These are phyloP conservation scores for Hypericum androsaemum DNA, from an alignment of 345 rosid genomes.

Conservation along the genomic window DNA sequence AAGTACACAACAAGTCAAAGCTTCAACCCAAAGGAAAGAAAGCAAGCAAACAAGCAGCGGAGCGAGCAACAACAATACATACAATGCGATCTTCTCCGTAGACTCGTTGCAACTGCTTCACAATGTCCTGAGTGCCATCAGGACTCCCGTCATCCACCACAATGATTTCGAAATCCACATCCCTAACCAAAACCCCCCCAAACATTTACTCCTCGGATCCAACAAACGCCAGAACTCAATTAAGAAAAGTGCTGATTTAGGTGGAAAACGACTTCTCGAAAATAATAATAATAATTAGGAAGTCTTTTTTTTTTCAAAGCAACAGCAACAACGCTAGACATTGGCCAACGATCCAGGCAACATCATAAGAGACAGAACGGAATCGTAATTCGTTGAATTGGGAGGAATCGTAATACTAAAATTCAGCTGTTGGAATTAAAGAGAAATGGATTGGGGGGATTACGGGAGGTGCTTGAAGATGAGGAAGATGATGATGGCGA, in stretches of 20 bases:
- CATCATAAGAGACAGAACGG: too few species aligned
- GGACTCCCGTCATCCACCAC: slow-evolving; percentile 98
- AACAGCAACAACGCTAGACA: too few species aligned
- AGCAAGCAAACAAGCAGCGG: neutral
- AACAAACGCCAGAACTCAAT: neutral
- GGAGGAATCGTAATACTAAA: too few species aligned
- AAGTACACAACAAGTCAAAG: slow-evolving; percentile 8
- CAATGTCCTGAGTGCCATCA: slow-evolving; percentile 88
- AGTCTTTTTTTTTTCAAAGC: too few species aligned
- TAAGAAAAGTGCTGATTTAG: neutral
- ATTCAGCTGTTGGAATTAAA: too few species aligned
- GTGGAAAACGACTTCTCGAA: too few species aligned
- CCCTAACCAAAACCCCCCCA: slow-evolving; percentile 5
- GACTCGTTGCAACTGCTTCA: slow-evolving; percentile 64
- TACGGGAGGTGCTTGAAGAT: slow-evolving; percentile 88
- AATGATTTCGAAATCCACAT: slow-evolving; percentile 76
- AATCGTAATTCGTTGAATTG: too few species aligned
- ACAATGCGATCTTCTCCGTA: slow-evolving; percentile 79
- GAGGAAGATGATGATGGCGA: slow-evolving; percentile 78
- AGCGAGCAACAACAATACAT: slow-evolving; percentile 17
- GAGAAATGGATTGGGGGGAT: neutral
- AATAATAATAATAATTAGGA: too few species aligned
- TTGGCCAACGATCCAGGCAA: too few species aligned
- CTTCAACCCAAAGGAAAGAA: slow-evolving; percentile 2
- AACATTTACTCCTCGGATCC: too few species aligned